These are phyloP conservation scores for Aspergillus ochraceoroseus DNA, from an alignment of 2,329 filamentous ascomycete species.

Conservation along the genomic window DNA sequence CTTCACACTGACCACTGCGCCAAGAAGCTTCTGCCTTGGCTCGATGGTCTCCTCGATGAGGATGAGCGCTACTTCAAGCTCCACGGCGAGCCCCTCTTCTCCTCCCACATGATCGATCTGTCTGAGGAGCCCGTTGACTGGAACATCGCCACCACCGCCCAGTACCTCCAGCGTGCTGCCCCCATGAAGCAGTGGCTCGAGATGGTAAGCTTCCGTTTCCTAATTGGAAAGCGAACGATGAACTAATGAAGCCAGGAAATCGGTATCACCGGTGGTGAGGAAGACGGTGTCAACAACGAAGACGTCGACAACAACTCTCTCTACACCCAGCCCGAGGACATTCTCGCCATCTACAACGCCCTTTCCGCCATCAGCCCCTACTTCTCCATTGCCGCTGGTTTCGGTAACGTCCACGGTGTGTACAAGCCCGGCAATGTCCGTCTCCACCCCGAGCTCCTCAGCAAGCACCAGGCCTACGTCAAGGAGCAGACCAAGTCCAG, in stretches of 20 bases:
- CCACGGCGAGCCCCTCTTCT: slow-evolving; percentile 88
- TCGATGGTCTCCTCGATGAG: slow-evolving; percentile 90
- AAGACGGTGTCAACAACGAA: slow-evolving; percentile 98
- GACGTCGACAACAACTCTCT: slow-evolving; percentile 93
- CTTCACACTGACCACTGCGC: slow-evolving; percentile 98
- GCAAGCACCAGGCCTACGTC: slow-evolving; percentile 93
- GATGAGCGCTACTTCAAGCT: slow-evolving; percentile 95
- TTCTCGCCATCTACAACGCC: slow-evolving; percentile 83
- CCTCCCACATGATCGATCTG: slow-evolving; percentile 96
- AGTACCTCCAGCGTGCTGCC: slow-evolving; percentile 88
- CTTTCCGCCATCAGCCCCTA: slow-evolving; percentile 83
- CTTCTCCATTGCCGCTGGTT: slow-evolving; percentile 97
- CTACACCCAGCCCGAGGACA: slow-evolving; percentile 97
- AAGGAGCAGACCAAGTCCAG: slow-evolving; percentile 68
- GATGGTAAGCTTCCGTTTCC: slow-evolving; percentile 60
- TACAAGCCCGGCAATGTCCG: slow-evolving; percentile 98
- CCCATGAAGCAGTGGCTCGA: slow-evolving; percentile 99
- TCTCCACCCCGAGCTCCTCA: slow-evolving; percentile 90
- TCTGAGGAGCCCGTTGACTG: slow-evolving; percentile 84
- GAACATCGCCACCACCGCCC: slow-evolving; percentile 88
- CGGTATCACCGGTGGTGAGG: slow-evolving; percentile 93
- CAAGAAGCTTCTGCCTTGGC: slow-evolving; percentile 98
- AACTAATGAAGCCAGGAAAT: slow-evolving; percentile 56
- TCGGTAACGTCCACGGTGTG: slow-evolving; percentile 98
- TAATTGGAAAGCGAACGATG: background rate